Base-by-base conservation (phyloP, 257 asterid genomes). In the Nicotiana obtusifolia region DNA sequence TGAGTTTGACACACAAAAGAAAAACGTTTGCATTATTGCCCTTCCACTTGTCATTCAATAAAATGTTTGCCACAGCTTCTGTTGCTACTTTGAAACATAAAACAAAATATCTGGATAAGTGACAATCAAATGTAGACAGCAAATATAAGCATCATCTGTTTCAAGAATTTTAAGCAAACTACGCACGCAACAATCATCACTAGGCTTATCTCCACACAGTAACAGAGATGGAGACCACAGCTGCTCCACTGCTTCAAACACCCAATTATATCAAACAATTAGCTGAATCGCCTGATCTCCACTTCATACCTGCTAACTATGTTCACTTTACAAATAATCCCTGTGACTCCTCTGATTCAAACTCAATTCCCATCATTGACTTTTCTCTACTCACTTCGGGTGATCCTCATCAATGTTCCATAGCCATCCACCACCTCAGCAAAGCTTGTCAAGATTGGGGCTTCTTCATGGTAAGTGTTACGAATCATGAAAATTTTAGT, bases 391-490 rank as follows among this genome's bases (percentile, higher is more conserved):
- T 89, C 77, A 80, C 68, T 47, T 87, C 94, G 44, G 26, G 24
- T 60, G 35, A 90, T 81, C 80, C 86, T 5, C 69, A 83, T 22
- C 85, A 49, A 1, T 83, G 80, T 81, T 87, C 89, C 85, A 83
- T 53, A 83, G 93, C 90, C 85, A 33, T 89, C 81, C 84, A 84
- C 2, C 78, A 82, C 37, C 89, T 92, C 4, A 81, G 78, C 81
- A 80, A 60, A 76, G 89, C 97, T 64, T 92, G 97, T 56, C 86
- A 85, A 54, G 87, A 90, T 7, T 89, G 94, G 97, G 97, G 97
- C 24, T 92, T 90, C 85, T 90, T 92, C 88, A 85, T 88, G 88
- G 93, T 88, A 83, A 7, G 24, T 59, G n/a, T 24, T 3, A 37
- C 2, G 44, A 35, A 35, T 37, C 8, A 7, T 37, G 44, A 6